phyloP scores from a whole-genome alignment of 225 moss, liverwort and hornwort species.

The Neckera pumila region DNA sequence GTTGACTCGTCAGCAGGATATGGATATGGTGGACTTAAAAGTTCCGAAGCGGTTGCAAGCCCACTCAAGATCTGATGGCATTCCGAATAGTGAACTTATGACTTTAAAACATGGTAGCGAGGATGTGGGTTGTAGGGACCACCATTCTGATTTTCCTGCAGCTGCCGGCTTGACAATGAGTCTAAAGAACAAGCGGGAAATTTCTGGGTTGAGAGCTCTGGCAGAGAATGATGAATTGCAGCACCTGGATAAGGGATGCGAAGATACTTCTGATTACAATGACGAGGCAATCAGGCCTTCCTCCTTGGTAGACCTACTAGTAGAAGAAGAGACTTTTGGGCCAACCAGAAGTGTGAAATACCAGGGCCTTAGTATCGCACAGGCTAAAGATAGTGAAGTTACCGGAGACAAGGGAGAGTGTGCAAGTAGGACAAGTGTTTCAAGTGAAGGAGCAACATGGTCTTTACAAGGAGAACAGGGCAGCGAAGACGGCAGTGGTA shows the following conservation, averaged over 20 bases:
- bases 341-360: background rate
- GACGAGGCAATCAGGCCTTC: background rate
- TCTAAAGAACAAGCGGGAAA: conserved; percentile 1
- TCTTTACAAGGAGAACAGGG: background rate
- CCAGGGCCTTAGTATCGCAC: background rate
- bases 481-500: background rate
- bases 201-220: conserved; percentile 30
- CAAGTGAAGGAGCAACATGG: background rate
- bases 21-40: background rate
- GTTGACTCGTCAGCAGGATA: conserved; percentile 15
- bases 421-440: conserved; percentile 2
- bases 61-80: background rate
- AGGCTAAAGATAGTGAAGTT: background rate
- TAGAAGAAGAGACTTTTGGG: background rate
- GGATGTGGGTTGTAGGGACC: background rate
- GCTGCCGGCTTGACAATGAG: background rate
- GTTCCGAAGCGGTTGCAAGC: background rate
- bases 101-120: background rate
- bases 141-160: background rate
- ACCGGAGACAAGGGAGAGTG: conserved; percentile 9
- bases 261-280: background rate
- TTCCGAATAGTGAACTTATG: background rate
- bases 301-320: background rate
- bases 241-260: background rate
- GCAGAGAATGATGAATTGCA: conserved; percentile 13